Evolutionary conservation across 2,329 filamentous ascomycete species (phyloP), one percentile per base, ranked within the genome.

Genomic region (Thelonectria blattea): DNA sequence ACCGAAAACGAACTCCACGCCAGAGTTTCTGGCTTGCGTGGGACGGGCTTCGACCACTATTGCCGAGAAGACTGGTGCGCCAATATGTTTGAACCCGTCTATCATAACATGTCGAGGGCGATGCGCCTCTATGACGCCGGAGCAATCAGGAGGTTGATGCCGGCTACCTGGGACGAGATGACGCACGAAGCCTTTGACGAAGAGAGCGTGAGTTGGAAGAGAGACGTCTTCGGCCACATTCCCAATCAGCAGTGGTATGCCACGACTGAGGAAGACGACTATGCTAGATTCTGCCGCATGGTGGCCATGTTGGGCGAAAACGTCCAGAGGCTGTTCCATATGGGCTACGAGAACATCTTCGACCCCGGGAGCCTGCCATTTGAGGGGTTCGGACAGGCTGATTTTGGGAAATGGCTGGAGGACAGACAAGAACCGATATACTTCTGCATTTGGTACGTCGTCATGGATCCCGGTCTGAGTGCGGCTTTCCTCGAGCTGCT

Each of bases 71-170:
- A 54, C n/a, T 11, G 24, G 2, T 14, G 30, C 17, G 37, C 27
- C 27, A 56, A 55, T 24, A 55, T 43, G 12, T 15, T 2, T 17
- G 20, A 49, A 9, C 58, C 65, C 41, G 52, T 30, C 27, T 48
- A 58, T n/a, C 59, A 67, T 30, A 67, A 67, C 42, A 22, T 61
- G 7, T 52, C 63, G 0, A 61, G 65, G 7, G 51, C 53, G 9
- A 41, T 11, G 22, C 61, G 65, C 49, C 60, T 60, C 14, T 59
- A 52, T 4, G 61, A 64, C 18, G 48, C 47, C 24, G 24, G 43
- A 14, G 1, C n/a, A 39, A 32, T 56, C 10, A 60, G 59, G 22
- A n/a, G 34, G n/a, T 52, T n/a, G 14, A 2, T 5, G 3, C 17
- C 52, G 4, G 10, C 6, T 1, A 1, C 17, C 3, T 67, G 65